Base-by-base conservation (phyloP, 495 filamentous ascomycete genomes). In the Stereocaulon alpinum region DNA sequence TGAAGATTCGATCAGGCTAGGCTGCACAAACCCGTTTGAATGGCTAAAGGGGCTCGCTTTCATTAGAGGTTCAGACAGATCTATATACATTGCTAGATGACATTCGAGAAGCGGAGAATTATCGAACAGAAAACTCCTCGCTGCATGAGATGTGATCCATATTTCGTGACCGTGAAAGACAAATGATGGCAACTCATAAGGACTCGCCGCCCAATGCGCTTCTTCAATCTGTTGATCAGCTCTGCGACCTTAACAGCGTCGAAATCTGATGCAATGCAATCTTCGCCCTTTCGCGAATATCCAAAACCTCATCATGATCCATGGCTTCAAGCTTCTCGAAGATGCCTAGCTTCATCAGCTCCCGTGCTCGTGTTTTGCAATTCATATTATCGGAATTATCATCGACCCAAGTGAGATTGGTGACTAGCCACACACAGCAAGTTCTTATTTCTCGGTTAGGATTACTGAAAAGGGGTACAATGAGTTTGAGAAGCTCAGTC, bases 211-310 rank as follows among this genome's bases (percentile, higher is more conserved):
- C 32, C 17, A 53, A 37, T 27, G 48, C 17, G 41, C 10, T 45
- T 32, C 30, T n/a, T 48, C 42, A 2, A 47, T 61, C 29, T 47
- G 41, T 43, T 41, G 29, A 56, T 22, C 22, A 47, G 30, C 24
- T 17, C 24, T 50, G 29, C 11, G 40, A 30, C 34, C 58, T 37
- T 18, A 59, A 45, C 18, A 51, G 40, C 17, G 24, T 18, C 27
- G 44, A 54, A 71, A 95, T 74, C 67, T 91, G 82, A 72, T 81
- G 82, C 9, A 85, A 68, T 6, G 87, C 91, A 47, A 81, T 86
- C 74, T 88, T 95, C 11, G 86, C 89, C 53, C 88, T 74, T 72
- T 97, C 89, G 55, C 82, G 77, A 11, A 94, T 85, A 71, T 95
- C 90, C 59, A 90, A 68, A 64, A 94, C 89, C n/a, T 72, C 70